phyloP scores from a whole-genome alignment of 768 basidiomycete genomes.

The Chalciporus piperatus region DNA sequence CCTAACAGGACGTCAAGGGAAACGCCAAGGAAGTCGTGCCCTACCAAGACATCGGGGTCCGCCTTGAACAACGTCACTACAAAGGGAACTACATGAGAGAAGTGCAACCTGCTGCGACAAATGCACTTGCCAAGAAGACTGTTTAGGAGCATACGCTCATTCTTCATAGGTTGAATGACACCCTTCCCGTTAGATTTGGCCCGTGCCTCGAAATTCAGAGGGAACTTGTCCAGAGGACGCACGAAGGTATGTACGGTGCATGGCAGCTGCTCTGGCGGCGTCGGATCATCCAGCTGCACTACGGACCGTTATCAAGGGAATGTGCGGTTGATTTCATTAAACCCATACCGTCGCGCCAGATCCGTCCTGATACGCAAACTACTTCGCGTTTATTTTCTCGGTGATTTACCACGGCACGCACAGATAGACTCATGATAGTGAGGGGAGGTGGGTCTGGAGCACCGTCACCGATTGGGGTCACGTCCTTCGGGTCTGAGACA shows the following conservation, averaged over 20 bases:
- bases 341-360: constrained; percentile 71
- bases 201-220: constrained; percentile 73
- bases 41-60: constrained; percentile 93
- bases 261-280: constrained; percentile 82
- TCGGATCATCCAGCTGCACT: constrained; percentile 91
- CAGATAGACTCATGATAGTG: constrained; percentile 84
- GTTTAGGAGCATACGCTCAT: constrained; percentile 84
- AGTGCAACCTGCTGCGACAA: background rate
- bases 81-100: background rate
- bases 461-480: constrained; percentile 77
- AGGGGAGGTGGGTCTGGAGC: constrained; percentile 82
- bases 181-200: constrained; percentile 66
- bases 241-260: constrained; percentile 86
- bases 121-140: constrained; percentile 64
- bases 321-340: background rate
- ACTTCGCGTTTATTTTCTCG: constrained; percentile 92
- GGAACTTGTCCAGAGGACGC: constrained; percentile 85
- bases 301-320: background rate
- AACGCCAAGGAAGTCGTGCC: constrained; percentile 90
- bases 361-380: constrained; percentile 78
- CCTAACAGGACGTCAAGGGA: constrained; percentile 88
- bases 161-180: constrained; percentile 67
- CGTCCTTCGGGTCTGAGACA: constrained; percentile 80
- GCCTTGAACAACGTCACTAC: constrained; percentile 74
- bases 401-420: constrained; percentile 92